These are phyloP conservation scores for Pseudozyma sp. DNA, from an alignment of 1,284 basidiomycete genomes.

Conservation along the genomic window DNA sequence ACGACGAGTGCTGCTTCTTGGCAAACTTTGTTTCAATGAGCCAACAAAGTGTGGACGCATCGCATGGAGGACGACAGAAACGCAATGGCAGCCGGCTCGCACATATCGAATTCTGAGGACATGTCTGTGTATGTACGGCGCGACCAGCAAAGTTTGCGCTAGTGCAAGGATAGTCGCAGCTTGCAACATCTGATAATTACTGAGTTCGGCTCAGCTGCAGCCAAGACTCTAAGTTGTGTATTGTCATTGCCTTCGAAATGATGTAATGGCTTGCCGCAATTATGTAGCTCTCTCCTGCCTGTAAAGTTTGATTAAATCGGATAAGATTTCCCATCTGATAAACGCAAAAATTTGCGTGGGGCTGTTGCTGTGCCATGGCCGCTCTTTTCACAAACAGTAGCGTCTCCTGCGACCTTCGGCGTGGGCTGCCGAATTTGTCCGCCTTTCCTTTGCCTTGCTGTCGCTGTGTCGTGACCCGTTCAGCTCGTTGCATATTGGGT, in stretches of 20 bases:
- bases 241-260: not conserved
- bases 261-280: conserved; percentile 3
- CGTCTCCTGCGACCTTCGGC: not conserved
- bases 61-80: not conserved
- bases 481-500: no score
- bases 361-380: not conserved
- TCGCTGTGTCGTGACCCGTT: no score
- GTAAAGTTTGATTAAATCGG: conserved; percentile 2
- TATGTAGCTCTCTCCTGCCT: not conserved
- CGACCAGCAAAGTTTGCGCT: conserved; percentile 7
- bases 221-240: conserved; percentile 15
- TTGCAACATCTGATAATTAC: not conserved
- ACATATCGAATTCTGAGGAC: not conserved
- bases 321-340: conserved; percentile 25
- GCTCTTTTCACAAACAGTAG: no score
- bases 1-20: conserved; percentile 3
- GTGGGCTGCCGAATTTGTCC: conserved; percentile 12
- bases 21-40: not conserved
- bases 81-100: not conserved
- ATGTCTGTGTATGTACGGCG: not conserved
- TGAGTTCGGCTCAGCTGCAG: conserved; percentile 11
- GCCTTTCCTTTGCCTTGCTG: no score
- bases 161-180: conserved; percentile 12
- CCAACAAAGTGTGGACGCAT: not conserved
- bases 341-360: conserved; percentile 5